Base-by-base conservation (phyloP, 805 yeast genomes). In the Metschnikowia corniflorae region DNA sequence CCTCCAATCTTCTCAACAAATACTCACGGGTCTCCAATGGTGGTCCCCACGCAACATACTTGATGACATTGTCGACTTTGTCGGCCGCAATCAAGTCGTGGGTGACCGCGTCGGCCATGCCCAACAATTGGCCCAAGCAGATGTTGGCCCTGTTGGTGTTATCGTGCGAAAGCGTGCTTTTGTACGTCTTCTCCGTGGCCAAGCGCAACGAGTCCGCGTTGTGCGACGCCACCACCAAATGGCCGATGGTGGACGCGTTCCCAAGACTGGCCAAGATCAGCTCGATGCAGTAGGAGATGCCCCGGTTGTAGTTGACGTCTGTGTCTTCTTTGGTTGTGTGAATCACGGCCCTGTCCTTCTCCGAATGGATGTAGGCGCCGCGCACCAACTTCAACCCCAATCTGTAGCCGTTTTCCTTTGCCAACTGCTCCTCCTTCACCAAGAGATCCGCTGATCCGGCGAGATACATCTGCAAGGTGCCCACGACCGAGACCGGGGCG, bases 1-100 rank as follows among this genome's bases (percentile, higher is more conserved):
- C 97, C 66, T 89, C 96, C 44, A 89, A 70, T 65, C 97, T 78
- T 70, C 97, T 80, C 44, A 81, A 68, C 43, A 89, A 65, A 57
- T 89, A 89, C 50, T 86, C 95, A 66, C 86, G 87, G 40, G 96
- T 88, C 65, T 91, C 97, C 49, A 78, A 64, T 38, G 95, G 94
- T 22, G 97, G 97, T 7, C 97, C 97, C 97, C 97, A 89, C 13
- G 97, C 95, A 44, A 89, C 96, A 58, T 91, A 89, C 65, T 91
- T 91, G 64, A 91, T 81, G 36, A 89, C 81, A 54, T 86, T 86
- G 43, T 73, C 77, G 29, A 77, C 84, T 29, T 76, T 70, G 47
- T 83, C 77, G 31, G 78, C 70, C 26, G 71, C 63, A 39, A 86
- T 77, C 53, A 89, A 71, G 49, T 84, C 86, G 57, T 74, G 73